Conservation (phyloP, 83 land plant genomes). For the Thuja plicata region DNA sequence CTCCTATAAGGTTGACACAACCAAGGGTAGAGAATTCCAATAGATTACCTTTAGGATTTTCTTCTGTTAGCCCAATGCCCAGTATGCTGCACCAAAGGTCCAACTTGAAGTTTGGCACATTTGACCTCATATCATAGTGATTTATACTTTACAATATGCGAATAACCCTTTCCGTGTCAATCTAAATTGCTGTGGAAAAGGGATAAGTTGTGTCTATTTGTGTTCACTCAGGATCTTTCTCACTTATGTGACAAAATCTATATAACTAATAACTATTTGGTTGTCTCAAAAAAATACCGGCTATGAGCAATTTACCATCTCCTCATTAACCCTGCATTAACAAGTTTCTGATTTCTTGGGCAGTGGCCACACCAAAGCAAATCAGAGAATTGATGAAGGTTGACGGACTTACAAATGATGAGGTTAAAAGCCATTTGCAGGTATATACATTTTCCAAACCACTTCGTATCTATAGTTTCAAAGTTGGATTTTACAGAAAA, state of each 20-base stretch:
- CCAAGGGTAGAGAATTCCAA: not conserved
- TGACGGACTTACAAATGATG: constrained; percentile 76
- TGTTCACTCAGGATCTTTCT: not conserved
- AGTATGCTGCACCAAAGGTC: not conserved
- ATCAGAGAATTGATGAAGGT: constrained; percentile 78
- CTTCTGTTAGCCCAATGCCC: not conserved
- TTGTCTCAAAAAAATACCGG: too few species aligned
- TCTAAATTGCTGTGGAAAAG: not conserved
- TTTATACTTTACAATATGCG: not conserved
- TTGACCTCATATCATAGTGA: not conserved
- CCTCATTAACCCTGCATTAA: too few species aligned
- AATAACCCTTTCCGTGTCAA: not conserved
- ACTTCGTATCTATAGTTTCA: not conserved
- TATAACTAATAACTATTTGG: too few species aligned
- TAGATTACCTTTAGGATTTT: not conserved
- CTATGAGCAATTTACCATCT: too few species aligned
- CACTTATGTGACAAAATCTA: not conserved
- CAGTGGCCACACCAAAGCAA: constrained; percentile 81
- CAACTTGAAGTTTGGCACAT: not conserved
- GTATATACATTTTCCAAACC: constrained; percentile 24
- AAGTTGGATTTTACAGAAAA: not conserved
- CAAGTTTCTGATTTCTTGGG: not conserved
- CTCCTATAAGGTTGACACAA: too few species aligned
- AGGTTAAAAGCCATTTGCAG: constrained; percentile 81
- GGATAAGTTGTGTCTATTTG: not conserved